Evolutionary conservation across 2,329 filamentous ascomycete genomes (phyloP), one percentile per base, ranked within the genome.

Genomic region (Fusarium dlaminii): DNA sequence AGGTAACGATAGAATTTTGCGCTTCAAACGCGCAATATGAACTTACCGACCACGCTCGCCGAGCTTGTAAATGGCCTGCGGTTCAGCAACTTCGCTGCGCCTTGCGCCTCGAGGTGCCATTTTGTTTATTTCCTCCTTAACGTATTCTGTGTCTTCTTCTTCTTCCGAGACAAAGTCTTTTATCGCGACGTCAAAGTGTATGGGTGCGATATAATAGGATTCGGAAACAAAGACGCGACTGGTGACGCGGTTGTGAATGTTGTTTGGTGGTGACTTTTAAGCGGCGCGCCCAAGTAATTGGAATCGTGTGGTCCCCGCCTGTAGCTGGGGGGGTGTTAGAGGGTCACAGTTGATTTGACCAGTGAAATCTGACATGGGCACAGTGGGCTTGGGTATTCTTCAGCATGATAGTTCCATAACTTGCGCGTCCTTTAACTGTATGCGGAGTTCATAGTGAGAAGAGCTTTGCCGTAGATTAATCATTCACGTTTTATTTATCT

Each of bases 11-110:
- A 29, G 14, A 9, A 29, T 56, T 14, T 39, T 22, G 52, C 57
- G 30, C 58, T 68, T 48, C 15, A 40, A n/a, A 45, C 24, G 56
- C 59, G 57, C 43, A 52, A 30, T n/a, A 4, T 60, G 30, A 22
- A 80, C 83, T 48, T 79, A 85, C 83, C 83, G 82, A 69, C 83
- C 83, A 63, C 79, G 80, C 34, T 80, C 74, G 51, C 83, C 80
- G 22, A 83, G 76, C 73, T 81, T 75, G 69, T 82, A 78, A 63
- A 82, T 75, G 48, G 75, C 81, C 70, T 82, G 77, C 30, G 78
- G 78, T 68, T 80, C 79, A 59, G 75, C 68, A 59, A 74, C 77
- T 60, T 80, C 78, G 58, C 77, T 76, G 68, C 80, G 80, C 70
- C 75, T 77, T 30, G 72, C 32, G 43, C 67, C 79, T 66, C 80